Percentiles rank a stretch among this genome's conserved stretches.
Evolutionary conservation across 2,329 filamentous ascomycete genomes (phyloP).

Genomic region (Penicillium digitatum): DNA sequence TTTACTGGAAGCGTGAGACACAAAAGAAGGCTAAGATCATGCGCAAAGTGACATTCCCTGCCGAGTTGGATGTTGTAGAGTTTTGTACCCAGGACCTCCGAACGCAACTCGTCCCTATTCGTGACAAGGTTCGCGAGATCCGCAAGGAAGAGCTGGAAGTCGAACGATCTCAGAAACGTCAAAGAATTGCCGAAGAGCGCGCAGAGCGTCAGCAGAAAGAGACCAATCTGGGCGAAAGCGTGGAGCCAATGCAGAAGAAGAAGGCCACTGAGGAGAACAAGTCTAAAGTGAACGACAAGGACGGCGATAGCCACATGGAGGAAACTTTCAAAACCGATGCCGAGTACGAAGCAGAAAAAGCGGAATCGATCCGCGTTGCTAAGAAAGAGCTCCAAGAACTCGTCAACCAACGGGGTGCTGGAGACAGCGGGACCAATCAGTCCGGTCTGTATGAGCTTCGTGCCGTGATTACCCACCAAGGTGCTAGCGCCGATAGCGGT

Average conservation of each 20-base stretch:
- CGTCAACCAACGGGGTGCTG: conserved; percentile 68
- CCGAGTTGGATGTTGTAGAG: conserved; percentile 87
- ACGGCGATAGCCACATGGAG: conserved; percentile 68
- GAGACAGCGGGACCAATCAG: conserved; percentile 82
- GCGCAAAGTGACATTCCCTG: conserved; percentile 95
- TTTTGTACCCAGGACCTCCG: conserved; percentile 91
- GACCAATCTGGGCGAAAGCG: conserved; percentile 26
- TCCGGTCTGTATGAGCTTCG: conserved; percentile 93
- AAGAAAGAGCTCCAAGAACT: conserved; percentile 85
- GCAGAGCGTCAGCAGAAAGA: conserved; percentile 49
- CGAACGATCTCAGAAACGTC: conserved; percentile 84
- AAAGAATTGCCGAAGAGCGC: conserved; percentile 65
- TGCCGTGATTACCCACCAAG: conserved; percentile 93
- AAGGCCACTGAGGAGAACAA: conserved; percentile 50
- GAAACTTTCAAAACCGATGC: conserved; percentile 87
- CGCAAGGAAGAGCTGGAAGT: conserved; percentile 93
- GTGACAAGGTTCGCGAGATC: conserved; percentile 92
- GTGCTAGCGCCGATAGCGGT: conserved; percentile 91
- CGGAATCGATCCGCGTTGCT: conserved; percentile 66
- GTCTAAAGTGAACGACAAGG: conserved; percentile 50
- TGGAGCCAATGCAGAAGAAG: conserved; percentile 48
- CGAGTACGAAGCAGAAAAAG: conserved; percentile 81
- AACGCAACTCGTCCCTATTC: conserved; percentile 79
- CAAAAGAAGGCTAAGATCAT: conserved; percentile 99
- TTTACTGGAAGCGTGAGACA: conserved; percentile 94